Evolutionary conservation across 106 monocot species (phyloP).

Genomic region (Vanilla planifolia): DNA sequence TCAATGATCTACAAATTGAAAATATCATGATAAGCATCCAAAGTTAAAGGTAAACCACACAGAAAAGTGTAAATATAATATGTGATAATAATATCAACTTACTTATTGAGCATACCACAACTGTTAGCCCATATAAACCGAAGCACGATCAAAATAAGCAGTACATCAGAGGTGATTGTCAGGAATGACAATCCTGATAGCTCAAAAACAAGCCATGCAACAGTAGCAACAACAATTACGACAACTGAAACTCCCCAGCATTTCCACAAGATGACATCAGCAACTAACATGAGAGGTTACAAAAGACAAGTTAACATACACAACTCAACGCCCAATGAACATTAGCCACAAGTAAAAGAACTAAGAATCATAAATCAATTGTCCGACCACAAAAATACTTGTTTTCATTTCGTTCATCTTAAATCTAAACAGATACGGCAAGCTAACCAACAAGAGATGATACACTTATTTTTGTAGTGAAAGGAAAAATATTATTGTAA

Average conservation of each 20-base stretch:
- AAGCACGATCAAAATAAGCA: slow-evolving; percentile 71
- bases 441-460: no score
- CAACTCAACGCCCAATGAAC: no score
- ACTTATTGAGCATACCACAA: slow-evolving; percentile 68
- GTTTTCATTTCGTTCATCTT: no score
- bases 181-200: slow-evolving; percentile 74
- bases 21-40: no score
- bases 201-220: slow-evolving; percentile 72
- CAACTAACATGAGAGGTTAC: slow-evolving; percentile 53
- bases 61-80: neutral
- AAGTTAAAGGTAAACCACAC: no score
- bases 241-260: slow-evolving; percentile 39
- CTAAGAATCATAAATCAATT: no score
- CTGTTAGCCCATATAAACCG: slow-evolving; percentile 63
- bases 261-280: slow-evolving; percentile 91
- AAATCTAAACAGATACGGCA: no score
- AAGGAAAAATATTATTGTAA: no score
- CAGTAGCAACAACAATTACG: slow-evolving; percentile 59
- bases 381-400: no score
- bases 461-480: no score
- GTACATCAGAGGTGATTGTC: slow-evolving; percentile 63
- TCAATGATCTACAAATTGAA: slow-evolving; percentile 43
- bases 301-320: no score
- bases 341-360: no score
- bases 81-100: slow-evolving; percentile 9